A percentile compares a stretch with the other conserved stretches of the same genome.
Evolutionary conservation across 169 alveolate genomes (phyloP).

Genomic region (Plasmodium falciparum): DNA sequence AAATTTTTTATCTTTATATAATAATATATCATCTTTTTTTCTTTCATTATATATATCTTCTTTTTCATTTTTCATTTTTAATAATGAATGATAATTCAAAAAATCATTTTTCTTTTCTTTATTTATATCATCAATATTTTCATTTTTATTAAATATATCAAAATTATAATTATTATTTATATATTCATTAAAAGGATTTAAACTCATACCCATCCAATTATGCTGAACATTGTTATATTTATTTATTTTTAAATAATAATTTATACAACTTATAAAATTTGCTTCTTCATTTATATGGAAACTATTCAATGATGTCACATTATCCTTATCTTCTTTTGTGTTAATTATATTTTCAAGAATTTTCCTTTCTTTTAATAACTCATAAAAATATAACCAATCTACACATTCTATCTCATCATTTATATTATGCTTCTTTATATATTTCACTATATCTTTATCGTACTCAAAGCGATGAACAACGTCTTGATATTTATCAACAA

Average conservation of each 20-base stretch:
- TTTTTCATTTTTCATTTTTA: background rate
- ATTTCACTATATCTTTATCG: slow-evolving; percentile 64
- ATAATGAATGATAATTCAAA: too few relatives aligned
- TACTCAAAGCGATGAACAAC: slow-evolving; percentile 63
- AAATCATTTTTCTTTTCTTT: slow-evolving; percentile 3
- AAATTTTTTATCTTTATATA: slow-evolving; percentile 13
- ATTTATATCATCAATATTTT: background rate
- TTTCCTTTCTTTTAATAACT: slow-evolving; percentile 65
- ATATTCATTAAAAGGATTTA: slow-evolving; percentile 69
- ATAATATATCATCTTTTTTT: background rate
- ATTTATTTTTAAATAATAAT: slow-evolving; percentile 54
- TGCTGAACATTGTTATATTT: slow-evolving; percentile 29
- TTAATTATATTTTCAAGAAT: slow-evolving; percentile 39
- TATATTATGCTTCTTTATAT: slow-evolving; percentile 45
- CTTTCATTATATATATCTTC: slow-evolving; percentile 1
- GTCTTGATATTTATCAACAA: slow-evolving; percentile 69
- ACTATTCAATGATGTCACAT: slow-evolving; percentile 14
- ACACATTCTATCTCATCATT: slow-evolving; percentile 74
- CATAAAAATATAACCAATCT: slow-evolving; percentile 78
- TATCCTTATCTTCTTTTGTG: slow-evolving; percentile 1
- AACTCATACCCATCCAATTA: slow-evolving; percentile 79
- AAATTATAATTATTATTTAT: background rate
- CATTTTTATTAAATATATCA: background rate
- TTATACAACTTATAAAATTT: slow-evolving; percentile 64
- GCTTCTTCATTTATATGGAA: slow-evolving; percentile 76